Evolutionary conservation across 257 asterid species (phyloP), one percentile per base, ranked within the genome.

Genomic region (Rauvolfia tetraphylla): DNA sequence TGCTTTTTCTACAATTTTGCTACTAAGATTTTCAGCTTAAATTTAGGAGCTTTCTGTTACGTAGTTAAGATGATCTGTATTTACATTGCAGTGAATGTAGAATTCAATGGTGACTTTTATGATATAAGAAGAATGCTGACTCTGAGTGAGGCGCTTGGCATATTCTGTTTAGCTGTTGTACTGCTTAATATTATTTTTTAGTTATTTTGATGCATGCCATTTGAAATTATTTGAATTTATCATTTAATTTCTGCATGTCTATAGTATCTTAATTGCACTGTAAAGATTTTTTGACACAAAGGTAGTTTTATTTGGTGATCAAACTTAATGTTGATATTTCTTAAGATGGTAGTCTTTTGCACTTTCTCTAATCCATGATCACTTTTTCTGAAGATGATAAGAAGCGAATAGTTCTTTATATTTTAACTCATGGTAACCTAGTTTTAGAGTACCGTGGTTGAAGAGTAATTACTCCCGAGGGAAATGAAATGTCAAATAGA

Each of bases 1-100:
- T 49, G 14, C 77, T 66, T 74, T n/a, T 56, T n/a, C 61, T 63
- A 33, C 49, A 29, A 65, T 71, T 25, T 65, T 33, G 81, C 57
- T 63, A 42, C 13, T 39, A 34, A 63, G 56, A 46, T 27, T 66
- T 66, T 73, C 7, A 34, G 59, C 23, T 22, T 38, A 38, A 67
- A 11, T 71, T 57, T 46, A 1, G 31, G 53, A 67, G 42, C 58
- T 63, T 29, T 39, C 36, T 38, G 10, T 46, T 49, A 61, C 42
- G 72, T 13, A 36, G 25, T 49, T 7, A 38, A 48, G 18, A 39
- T 72, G 25, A 4, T 36, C 48, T 36, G 46, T 54, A 36, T 39
- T 73, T 31, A 12, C 34, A 20, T 20, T 33, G 63, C 63, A 46
- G 38, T 13, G 42, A 48, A 17, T 61, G 36, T 31, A 18, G 69